Evolutionary conservation across 306 rosid genomes (phyloP), one percentile per base, ranked within the genome.

Genomic region (Senna siamea): DNA sequence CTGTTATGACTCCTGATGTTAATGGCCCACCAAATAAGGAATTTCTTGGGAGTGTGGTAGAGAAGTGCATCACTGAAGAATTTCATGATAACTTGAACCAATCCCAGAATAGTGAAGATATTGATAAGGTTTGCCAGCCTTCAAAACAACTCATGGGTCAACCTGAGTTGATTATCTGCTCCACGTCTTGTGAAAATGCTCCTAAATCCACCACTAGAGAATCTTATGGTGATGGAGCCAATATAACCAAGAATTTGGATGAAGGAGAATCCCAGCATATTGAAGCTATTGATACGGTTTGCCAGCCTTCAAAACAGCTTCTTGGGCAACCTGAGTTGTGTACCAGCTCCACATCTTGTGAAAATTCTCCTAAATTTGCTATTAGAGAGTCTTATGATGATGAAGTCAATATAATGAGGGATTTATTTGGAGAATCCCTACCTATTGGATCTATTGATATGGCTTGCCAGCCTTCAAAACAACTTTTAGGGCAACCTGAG

Each of bases 131-230:
- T 47, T 48, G 41, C 22, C 87, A 69, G 68, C 68, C 87, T 46
- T 69, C 92, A 48, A 77, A 85, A 59, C 85, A 66, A 64, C 26
- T 72, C 46, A 83, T 52, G 69, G 75, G 51, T 65, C 81, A 88
- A 69, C 87, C 82, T 61, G 87, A 78, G 82, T 55, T 74, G 52
- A 80, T 66, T 62, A 75, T 80, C n/a, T 20, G 62, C 69, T 48
- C 82, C 38, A 59, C 72, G 12, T 67, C 78, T 30, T 65, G 66
- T 71, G 85, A 85, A 73, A 81, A 38, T 78, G 72, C 75, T 73
- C 62, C 76, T 51, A 69, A 51, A 54, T 76, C 66, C 5, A 62
- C 83, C 46, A 35, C 22, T 56, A 71, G 50, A 41, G 75, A 66
- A 43, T 54, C 71, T 73, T 35, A 1, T 35, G 34, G 41, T 51